phyloP scores from a whole-genome alignment of 164 flowering plant species.

The Paratinospora sagittata region DNA sequence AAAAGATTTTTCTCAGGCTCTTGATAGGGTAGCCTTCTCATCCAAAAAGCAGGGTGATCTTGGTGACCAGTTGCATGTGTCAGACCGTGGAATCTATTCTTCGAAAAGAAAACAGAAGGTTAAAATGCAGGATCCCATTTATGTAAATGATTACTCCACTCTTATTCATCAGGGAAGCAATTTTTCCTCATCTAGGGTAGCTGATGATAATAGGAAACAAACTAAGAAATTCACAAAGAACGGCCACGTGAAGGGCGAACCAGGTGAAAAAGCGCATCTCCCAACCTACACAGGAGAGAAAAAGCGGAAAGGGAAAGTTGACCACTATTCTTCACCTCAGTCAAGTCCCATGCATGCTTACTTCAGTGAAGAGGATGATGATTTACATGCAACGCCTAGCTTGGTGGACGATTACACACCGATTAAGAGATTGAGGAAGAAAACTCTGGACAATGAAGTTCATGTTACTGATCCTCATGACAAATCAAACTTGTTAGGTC shows the following conservation, averaged over 20 bases:
- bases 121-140: slow-evolving; percentile 32
- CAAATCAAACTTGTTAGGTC: slow-evolving; percentile 37
- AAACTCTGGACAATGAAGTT: slow-evolving; percentile 30
- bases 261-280: slow-evolving; percentile 29
- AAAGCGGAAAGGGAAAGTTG: slow-evolving; percentile 42
- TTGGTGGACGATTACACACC: slow-evolving; percentile 23
- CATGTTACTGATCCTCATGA: slow-evolving; percentile 26
- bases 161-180: slow-evolving; percentile 22
- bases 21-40: slow-evolving; percentile 20
- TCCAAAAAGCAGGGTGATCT: slow-evolving; percentile 29
- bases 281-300: slow-evolving; percentile 32
- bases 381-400: slow-evolving; percentile 25
- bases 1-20: slow-evolving; percentile 11
- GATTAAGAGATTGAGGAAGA: slow-evolving; percentile 34
- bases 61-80: slow-evolving; percentile 24
- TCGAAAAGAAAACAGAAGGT: slow-evolving; percentile 48
- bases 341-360: slow-evolving; percentile 23
- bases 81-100: slow-evolving; percentile 19
- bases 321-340: slow-evolving; percentile 22
- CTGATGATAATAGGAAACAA: slow-evolving; percentile 28
- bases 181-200: slow-evolving; percentile 24
- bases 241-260: slow-evolving; percentile 36
- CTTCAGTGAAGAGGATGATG: slow-evolving; percentile 31
- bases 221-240: slow-evolving; percentile 31
- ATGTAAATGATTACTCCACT: slow-evolving; percentile 19